Evolutionary conservation across 2,329 filamentous ascomycete species (phyloP), one percentile per base, ranked within the genome.

Genomic region (Diaporthe vexans): DNA sequence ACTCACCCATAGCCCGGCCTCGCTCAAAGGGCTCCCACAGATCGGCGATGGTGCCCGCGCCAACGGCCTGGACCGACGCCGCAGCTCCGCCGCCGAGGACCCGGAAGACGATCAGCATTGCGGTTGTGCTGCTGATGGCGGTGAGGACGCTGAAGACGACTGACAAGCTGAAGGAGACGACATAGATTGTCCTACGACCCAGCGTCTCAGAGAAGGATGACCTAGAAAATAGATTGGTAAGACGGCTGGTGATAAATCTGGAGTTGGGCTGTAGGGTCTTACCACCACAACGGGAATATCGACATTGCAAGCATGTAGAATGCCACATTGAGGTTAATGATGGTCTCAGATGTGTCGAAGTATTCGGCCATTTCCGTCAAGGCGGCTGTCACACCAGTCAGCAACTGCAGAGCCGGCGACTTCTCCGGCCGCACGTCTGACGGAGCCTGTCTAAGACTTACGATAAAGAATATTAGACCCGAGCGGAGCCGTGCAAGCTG

Each of bases 221-320:
- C 83, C 84, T 81, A 43, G 4, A 6, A 4, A 4, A n/a, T n/a
- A n/a, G 10, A 24, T 2, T 13, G 21, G 33, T 52, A 56, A 57
- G 43, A 37, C 9, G 58, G 1, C 35, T 19, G 33, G 52, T 11
- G 4, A 13, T 54, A 24, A 29, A 63, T 26, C 21, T 17, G 15
- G 26, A 21, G 63, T 13, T 29, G 46, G 21, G 1, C 26, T 4
- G 70, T 24, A 69, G 15, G 11, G 24, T 68, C 79, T 52, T 73
- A 79, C 94, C 94, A 97, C 94, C 94, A 97, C 0, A 97, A 86
- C 0, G 94, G 94, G 77, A 95, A 96, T 58, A 97, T 94, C 72
- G 91, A 90, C 94, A 97, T 94, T 78, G 90, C 86, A 6, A 97
- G 86, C 94, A 97, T 95, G 81, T 95, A 97, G 73, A 96, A 83